Evolutionary conservation across 257 asterid genomes (phyloP), one percentile per base, ranked within the genome.

Genomic region (Fraxinus anomala): DNA sequence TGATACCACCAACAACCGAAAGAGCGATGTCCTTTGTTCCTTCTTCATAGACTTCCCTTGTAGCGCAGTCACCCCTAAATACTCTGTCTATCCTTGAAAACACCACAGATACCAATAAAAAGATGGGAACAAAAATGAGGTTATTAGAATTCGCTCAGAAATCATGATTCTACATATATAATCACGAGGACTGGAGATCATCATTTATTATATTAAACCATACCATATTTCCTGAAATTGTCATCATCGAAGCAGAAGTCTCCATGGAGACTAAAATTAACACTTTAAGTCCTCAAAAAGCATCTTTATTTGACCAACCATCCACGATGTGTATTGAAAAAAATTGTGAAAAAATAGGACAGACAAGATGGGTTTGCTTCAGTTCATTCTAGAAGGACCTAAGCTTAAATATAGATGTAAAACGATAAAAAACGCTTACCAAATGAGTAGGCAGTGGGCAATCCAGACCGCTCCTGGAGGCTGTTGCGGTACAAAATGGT

Each of bases 391-490:
- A 39, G 21, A 72, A 72, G 34, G 21, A 42, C 70, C 24, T 7
- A 3, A 56, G 28, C 49, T 26, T 36, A 68, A 47, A 77, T 67
- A 13, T 39, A 61, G 39, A 65, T 65, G 73, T 42, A 81, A 69
- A 49, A 76, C 39, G 75, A 66, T 34, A 21, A 28, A 19, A 61
- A 47, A 23, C 14, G 74, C 91, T 80, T 89, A 96, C 99, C 99
- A 80, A 91, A 93, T 80, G 99, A 83, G 85, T 92, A 96, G 44
- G 89, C 97, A 19, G 94, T 88, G 2, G 99, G 99, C 66, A 93
- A 91, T 54, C 98, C 98, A 73, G 99, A 91, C 76, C 98, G 85
- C 85, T 96, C 99, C 86, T 89, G 98, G 56, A 96, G 98, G 88
- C 98, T 96, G 85, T 96, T 96, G 87, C 99, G 77, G 85, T 92